Evolutionary conservation across 139 green algal genomes (phyloP).

Genomic region (Desmodesmus armatus): DNA sequence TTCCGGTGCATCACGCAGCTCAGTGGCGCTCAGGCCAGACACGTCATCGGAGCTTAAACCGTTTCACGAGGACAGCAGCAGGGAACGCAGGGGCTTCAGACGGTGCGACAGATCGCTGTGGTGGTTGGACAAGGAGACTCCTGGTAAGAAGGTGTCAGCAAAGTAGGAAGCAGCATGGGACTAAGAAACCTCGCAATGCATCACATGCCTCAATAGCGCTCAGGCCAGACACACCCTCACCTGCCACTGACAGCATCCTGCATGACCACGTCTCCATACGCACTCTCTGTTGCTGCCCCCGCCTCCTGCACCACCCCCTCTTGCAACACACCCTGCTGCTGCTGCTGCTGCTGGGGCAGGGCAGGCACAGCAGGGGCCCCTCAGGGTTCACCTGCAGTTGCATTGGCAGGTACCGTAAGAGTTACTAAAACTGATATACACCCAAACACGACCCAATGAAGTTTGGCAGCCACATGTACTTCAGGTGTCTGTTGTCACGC

Average conservation of each 20-base stretch:
- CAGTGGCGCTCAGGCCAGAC: slow-evolving; percentile 56
- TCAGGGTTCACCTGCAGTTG: slow-evolving; percentile 36
- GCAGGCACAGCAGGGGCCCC: slow-evolving; percentile 20
- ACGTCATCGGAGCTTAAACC: slow-evolving; percentile 37
- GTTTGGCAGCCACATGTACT: slow-evolving; percentile 99
- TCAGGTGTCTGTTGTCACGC: slow-evolving; percentile 65
- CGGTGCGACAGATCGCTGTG: neutral
- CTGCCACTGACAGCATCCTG: neutral
- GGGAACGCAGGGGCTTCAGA: neutral
- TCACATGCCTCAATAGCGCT: slow-evolving; percentile 85
- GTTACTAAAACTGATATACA: no score
- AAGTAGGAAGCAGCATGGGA: no score
- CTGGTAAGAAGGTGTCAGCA: no score
- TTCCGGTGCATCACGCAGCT: slow-evolving; percentile 91
- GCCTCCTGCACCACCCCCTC: neutral
- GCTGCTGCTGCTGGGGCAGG: slow-evolving; percentile 13
- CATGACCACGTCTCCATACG: slow-evolving; percentile 18
- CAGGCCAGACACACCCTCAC: slow-evolving; percentile 46
- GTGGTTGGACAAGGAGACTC: no score
- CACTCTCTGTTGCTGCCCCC: slow-evolving; percentile 18
- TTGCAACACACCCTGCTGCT: neutral
- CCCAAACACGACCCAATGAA: no score
- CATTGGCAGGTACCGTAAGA: no score
- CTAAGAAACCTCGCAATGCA: slow-evolving; percentile 79
- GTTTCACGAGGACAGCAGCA: slow-evolving; percentile 19